Base-by-base conservation (phyloP, 208 protist genomes). In the Trypanosoma rangeli region DNA sequence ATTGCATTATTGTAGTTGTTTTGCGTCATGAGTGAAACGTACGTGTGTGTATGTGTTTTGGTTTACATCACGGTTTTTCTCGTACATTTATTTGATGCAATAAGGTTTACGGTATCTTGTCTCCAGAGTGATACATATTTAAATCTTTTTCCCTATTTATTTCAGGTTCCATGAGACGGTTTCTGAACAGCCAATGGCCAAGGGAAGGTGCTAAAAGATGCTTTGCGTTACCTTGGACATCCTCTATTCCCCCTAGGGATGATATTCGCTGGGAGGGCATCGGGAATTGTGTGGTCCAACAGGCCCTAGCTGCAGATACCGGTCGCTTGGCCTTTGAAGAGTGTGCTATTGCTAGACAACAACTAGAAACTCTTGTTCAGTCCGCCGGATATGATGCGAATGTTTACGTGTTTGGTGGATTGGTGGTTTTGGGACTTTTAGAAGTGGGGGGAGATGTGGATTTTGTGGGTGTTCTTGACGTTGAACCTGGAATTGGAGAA, bases 401-500 rank as follows among this genome's bases (percentile, higher is more conserved):
- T 58, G 83, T 97, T 13, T 95, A 83, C 68, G 89, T 93, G 56
- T 97, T 97, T 79, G 92, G 92, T 33, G 92, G 92, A 33, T 74
- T 97, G 20, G 82, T 89, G 8, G 90, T 84, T 16, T 70, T 93
- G 10, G 82, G 86, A 4, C 55, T 97, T 20, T 73, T 94, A 22
- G 89, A 97, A 52, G 88, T 90, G 35, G 89, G 87, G 39, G 92
- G 92, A 22, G 92, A 97, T 59, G 83, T 91, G 15, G 92, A 97
- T 74, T 95, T 97, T 83, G 88, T 93, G 20, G 89, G 85, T 20
- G 88, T 97, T 55, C 70, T 82, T 18, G 92, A 97, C 65, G 75
- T 95, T 39, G 89, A 97, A 66, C 89, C 92, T 53, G 82, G 80
- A 22, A 76, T 89, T 78, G 83, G 85, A 22, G 89, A 97, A 56